A percentile compares a stretch with the other conserved stretches of the same genome.
These are phyloP conservation scores for Hypoxylon crocopeplum DNA, from an alignment of 495 filamentous ascomycete genomes.

Conservation along the genomic window DNA sequence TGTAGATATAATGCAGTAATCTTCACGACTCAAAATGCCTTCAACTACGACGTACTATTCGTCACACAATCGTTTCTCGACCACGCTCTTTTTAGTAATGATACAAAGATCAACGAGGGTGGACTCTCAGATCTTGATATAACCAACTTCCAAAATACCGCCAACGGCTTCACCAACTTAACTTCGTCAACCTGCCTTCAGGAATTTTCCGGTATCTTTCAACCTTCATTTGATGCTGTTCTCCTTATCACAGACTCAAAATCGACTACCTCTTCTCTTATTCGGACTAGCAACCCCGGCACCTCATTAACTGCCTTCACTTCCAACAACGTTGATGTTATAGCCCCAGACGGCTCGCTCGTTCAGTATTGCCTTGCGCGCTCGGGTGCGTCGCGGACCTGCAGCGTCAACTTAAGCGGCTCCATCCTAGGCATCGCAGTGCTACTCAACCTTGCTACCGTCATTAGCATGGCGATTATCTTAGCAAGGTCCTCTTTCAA, in stretches of 20 bases:
- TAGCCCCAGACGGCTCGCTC: constrained; percentile 27
- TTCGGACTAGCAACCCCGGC: constrained; percentile 37
- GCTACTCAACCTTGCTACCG: constrained; percentile 47
- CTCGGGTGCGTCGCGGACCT: constrained; percentile 37
- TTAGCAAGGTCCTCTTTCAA: constrained; percentile 43
- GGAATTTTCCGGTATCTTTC: constrained; percentile 38
- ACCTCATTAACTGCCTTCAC: constrained; percentile 26
- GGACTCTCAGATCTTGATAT: constrained; percentile 45
- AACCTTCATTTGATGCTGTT: constrained; percentile 41
- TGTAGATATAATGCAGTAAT: constrained; percentile 56
- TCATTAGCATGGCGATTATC: constrained; percentile 43
- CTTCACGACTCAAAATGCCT: constrained; percentile 44
- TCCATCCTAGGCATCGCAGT: constrained; percentile 48
- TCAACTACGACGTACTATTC: constrained; percentile 46
- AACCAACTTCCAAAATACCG: constrained; percentile 41
- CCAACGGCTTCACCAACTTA: constrained; percentile 19
- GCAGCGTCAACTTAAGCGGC: constrained; percentile 49
- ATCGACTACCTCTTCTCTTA: constrained; percentile 41
- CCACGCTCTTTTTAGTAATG: constrained; percentile 47
- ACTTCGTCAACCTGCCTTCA: constrained; percentile 19
- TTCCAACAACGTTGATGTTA: constrained; percentile 27
- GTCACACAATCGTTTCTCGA: constrained; percentile 46
- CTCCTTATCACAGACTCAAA: constrained; percentile 42
- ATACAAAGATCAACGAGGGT: constrained; percentile 39
- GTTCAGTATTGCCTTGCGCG: constrained; percentile 47